Evolutionary conservation across 306 rosid genomes (phyloP), one percentile per base, ranked within the genome.

Genomic region (Bauhinia variegata): DNA sequence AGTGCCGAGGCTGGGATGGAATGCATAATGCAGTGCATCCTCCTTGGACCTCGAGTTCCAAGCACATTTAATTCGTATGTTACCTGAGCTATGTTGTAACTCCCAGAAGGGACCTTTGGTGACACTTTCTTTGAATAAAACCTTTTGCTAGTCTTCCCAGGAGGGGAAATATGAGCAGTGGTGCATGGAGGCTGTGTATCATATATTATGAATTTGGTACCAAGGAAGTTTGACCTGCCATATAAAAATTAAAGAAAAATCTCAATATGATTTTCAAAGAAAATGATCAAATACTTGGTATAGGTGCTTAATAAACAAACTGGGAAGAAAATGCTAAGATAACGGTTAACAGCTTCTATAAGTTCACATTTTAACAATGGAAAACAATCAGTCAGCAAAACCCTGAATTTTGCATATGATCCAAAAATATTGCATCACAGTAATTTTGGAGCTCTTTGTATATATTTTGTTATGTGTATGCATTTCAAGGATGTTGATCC

Each of bases 41-140:
- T 87, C 72, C 98, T 76, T 4, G 98, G 98, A 46, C 98, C 98
- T 19, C 98, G 73, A 23, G 98, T 93, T 31, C 98, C 96, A 0
- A 93, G 82, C 60, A 93, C 98, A 6, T 93, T 93, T 49, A 93
- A 66, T 69, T 93, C 98, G 55, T 93, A 93, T 8, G 89, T 78
- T 75, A 93, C 83, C 78, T 88, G 92, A n/a, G 96, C 98, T 80
- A 93, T 87, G 76, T 84, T 82, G 80, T 84, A 93, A 78, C 88
- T 89, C 37, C 98, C 92, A 2, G 96, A 82, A 17, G 98, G 98
- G 60, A 93, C 91, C 82, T 88, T 89, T 1, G 98, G 96, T 3
- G 97, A 87, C 59, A 89, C 96, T 75, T 88, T 91, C 65, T 84
- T 93, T 23, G 98, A 89, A 75, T 87, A 75, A 82, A 93, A 89